phyloP scores from a whole-genome alignment of 306 rosid genomes.

The Rosa rugosa region DNA sequence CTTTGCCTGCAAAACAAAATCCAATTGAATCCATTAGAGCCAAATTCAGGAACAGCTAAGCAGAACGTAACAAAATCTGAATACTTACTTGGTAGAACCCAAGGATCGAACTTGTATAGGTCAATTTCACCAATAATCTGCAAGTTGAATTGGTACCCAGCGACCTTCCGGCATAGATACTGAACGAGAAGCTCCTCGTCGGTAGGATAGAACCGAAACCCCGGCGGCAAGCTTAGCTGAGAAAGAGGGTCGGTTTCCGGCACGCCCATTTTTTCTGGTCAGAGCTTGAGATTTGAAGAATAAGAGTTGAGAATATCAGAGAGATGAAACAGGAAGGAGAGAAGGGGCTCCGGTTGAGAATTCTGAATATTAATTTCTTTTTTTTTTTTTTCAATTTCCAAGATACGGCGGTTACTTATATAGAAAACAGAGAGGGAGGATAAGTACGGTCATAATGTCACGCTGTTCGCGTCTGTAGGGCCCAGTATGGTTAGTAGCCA shows the following conservation, averaged over 20 bases:
- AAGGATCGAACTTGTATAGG: conserved; percentile 86
- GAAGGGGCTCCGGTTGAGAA: background rate
- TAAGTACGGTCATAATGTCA: conserved; percentile 50
- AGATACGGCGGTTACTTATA: conserved; percentile 46
- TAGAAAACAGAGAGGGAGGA: conserved; percentile 21
- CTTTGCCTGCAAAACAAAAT: conserved; percentile 51
- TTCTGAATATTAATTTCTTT: conserved; percentile 3
- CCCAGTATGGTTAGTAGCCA: conserved; percentile 32
- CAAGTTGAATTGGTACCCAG: conserved; percentile 78
- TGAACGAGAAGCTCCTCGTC: conserved; percentile 95
- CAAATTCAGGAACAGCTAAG: too few relatives aligned
- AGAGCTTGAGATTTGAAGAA: background rate
- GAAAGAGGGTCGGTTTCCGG: conserved; percentile 55
- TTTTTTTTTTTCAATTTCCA: conserved; percentile 17
- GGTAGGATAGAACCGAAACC: conserved; percentile 82
- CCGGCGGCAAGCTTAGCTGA: conserved; percentile 82
- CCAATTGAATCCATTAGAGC: background rate
- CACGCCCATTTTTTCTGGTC: conserved; percentile 53
- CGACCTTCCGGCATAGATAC: conserved; percentile 82
- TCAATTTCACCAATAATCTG: conserved; percentile 82
- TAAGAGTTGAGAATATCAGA: background rate
- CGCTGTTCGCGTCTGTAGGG: conserved; percentile 22
- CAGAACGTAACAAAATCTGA: background rate
- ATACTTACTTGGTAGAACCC: conserved; percentile 76
- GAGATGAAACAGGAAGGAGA: background rate